Conservation (phyloP, 768 basidiomycete species). For the Lepiota subincarnata region DNA sequence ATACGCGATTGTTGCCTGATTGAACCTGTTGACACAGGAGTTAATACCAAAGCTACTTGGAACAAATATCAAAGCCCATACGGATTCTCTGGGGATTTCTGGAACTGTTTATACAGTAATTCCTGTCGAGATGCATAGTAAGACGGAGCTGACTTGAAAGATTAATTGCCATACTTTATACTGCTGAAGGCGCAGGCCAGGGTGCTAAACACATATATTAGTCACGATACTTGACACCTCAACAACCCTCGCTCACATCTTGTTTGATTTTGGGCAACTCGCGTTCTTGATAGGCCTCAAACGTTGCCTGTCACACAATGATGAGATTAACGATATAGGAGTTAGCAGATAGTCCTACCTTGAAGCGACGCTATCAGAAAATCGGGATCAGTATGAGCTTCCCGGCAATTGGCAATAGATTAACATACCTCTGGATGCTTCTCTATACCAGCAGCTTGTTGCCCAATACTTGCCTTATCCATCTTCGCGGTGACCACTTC, state of each 20-base stretch:
- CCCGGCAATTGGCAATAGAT: neutral
- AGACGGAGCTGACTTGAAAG: neutral
- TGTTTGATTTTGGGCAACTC: conserved; percentile 75
- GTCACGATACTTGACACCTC: conserved; percentile 8
- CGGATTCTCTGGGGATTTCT: conserved; percentile 96
- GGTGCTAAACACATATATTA: conserved; percentile 49
- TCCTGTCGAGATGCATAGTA: conserved; percentile 45
- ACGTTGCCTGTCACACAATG: conserved; percentile 57
- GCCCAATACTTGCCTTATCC: conserved; percentile 89
- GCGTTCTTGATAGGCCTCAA: conserved; percentile 83
- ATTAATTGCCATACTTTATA: conserved; percentile 54
- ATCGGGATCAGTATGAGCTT: conserved; percentile 13
- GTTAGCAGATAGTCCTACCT: conserved; percentile 34
- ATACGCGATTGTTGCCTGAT: conserved; percentile 74
- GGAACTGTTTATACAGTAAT: conserved; percentile 88
- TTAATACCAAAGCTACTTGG: neutral
- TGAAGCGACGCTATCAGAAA: conserved; percentile 72
- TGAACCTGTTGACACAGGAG: conserved; percentile 53
- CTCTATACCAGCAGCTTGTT: conserved; percentile 83
- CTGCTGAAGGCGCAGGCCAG: conserved; percentile 87
- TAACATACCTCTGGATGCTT: conserved; percentile 82
- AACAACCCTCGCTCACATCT: conserved; percentile 45
- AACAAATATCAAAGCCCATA: conserved; percentile 33
- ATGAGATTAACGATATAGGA: conserved; percentile 2
- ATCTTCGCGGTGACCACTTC: conserved; percentile 87